Conservation (phyloP, 176 grass and related monocot species). For the Aegilops sharonensis region DNA sequence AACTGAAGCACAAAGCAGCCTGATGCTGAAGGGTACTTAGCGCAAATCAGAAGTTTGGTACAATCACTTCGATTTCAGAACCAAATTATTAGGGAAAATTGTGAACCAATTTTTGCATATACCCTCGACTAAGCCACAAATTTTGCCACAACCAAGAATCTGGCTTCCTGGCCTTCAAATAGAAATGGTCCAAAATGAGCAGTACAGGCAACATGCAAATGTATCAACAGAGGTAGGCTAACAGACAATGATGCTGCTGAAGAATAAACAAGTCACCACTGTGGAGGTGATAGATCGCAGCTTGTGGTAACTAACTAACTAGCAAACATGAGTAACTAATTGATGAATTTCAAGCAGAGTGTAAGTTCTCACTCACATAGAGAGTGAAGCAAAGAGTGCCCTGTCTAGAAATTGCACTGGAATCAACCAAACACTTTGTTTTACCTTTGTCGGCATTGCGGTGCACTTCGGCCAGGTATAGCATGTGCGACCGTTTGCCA, state of each 20-base stretch:
- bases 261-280: conserved; percentile 8
- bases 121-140: neutral
- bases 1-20: neutral
- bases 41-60: conserved; percentile 2
- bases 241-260: neutral
- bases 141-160: conserved; percentile 16
- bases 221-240: neutral
- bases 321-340: conserved; percentile 10
- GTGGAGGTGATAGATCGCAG: neutral
- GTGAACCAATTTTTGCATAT: neutral
- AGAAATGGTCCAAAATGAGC: neutral
- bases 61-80: neutral
- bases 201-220: neutral
- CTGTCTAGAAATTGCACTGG: conserved; percentile 11
- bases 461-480: conserved; percentile 50
- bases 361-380: neutral
- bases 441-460: conserved; percentile 63
- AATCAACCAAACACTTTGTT: conserved; percentile 7
- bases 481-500: conserved; percentile 52
- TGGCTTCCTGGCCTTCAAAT: neutral
- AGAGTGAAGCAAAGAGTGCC: neutral
- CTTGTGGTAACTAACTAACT: conserved; percentile 16
- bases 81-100: neutral
- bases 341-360: neutral
- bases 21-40: neutral